phyloP scores from a whole-genome alignment of 164 flowering plant genomes.

The Umbilicus rupestris region DNA sequence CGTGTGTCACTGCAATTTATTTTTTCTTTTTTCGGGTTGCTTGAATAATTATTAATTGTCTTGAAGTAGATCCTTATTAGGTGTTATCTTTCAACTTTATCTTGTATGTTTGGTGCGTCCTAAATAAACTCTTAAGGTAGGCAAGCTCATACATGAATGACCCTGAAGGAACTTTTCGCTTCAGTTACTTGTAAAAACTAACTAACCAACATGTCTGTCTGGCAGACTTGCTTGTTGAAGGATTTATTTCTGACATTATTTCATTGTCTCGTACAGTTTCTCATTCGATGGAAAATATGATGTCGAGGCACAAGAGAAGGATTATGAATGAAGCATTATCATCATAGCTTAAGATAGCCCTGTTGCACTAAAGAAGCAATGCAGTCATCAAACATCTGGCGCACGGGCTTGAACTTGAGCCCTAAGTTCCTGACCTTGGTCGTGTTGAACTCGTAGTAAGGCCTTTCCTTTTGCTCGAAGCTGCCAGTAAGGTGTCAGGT shows the following conservation, averaged over 20 bases:
- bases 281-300: background rate
- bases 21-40: too few relatives aligned
- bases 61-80: too few relatives aligned
- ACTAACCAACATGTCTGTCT: too few relatives aligned
- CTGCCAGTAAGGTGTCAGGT: conserved; percentile 17
- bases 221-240: background rate
- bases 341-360: conserved; percentile 34
- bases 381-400: conserved; percentile 88
- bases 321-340: background rate
- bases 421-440: conserved; percentile 57
- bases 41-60: too few relatives aligned
- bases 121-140: too few relatives aligned
- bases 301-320: background rate
- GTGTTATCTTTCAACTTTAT: too few relatives aligned
- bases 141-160: too few relatives aligned
- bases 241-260: background rate
- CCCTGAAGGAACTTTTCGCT: too few relatives aligned
- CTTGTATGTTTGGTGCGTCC: too few relatives aligned
- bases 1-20: too few relatives aligned
- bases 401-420: conserved; percentile 56
- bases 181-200: too few relatives aligned
- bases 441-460: conserved; percentile 53
- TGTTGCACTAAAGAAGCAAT: conserved; percentile 49
- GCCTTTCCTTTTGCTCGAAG: conserved; percentile 36
- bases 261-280: background rate